Conservation (phyloP, 768 basidiomycete species). For the Agaricus subrufescens region DNA sequence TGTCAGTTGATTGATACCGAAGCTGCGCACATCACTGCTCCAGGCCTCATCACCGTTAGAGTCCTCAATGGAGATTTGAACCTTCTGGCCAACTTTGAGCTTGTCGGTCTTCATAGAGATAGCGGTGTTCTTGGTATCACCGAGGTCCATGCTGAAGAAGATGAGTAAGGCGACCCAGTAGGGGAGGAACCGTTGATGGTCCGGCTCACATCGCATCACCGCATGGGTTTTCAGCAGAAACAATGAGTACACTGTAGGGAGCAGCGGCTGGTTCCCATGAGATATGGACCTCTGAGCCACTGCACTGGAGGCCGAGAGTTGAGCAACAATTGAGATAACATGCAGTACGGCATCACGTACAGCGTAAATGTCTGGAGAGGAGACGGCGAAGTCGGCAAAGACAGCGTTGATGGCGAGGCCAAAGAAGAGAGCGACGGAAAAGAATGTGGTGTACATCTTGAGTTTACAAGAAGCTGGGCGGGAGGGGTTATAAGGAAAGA, state of each 20-base stretch:
- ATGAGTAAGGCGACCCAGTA: background rate
- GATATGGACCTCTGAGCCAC: slow-evolving; percentile 29
- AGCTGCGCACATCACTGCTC: slow-evolving; percentile 49
- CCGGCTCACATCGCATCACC: slow-evolving; percentile 52
- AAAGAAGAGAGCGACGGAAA: slow-evolving; percentile 68
- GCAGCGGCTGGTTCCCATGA: slow-evolving; percentile 43
- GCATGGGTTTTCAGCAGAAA: slow-evolving; percentile 49
- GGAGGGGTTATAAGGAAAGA: slow-evolving; percentile 23
- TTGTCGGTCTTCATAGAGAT: slow-evolving; percentile 38
- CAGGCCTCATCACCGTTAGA: slow-evolving; percentile 55
- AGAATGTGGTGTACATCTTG: slow-evolving; percentile 77
- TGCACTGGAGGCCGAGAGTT: slow-evolving; percentile 41
- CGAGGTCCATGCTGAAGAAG: slow-evolving; percentile 49
- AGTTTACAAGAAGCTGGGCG: slow-evolving; percentile 21
- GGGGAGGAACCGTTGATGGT: background rate
- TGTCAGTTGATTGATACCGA: slow-evolving; percentile 7
- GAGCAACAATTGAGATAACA: background rate
- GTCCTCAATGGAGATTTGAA: slow-evolving; percentile 54
- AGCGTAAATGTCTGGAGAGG: slow-evolving; percentile 48
- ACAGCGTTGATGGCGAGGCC: slow-evolving; percentile 47
- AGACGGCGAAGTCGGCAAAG: slow-evolving; percentile 49
- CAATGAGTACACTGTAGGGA: slow-evolving; percentile 60
- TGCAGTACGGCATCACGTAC: slow-evolving; percentile 26
- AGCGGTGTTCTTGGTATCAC: slow-evolving; percentile 42
- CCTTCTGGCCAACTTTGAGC: slow-evolving; percentile 41